Percentiles rank a stretch among this genome's conserved stretches.
phyloP scores from a whole-genome alignment of 2,329 filamentous ascomycete species.

The Clonostachys chloroleuca region DNA sequence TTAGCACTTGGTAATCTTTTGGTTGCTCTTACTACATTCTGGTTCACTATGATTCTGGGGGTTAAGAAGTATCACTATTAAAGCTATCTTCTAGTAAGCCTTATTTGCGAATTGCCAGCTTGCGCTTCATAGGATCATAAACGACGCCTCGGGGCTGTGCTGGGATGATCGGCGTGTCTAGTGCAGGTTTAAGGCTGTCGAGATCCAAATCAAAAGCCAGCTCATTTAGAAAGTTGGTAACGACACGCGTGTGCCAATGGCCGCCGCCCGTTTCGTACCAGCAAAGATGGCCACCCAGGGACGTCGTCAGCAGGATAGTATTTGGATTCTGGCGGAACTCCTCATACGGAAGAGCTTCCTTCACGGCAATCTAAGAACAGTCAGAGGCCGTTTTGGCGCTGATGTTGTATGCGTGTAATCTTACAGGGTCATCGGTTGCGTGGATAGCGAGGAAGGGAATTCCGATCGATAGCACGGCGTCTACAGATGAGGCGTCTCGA shows the following conservation, averaged over 20 bases:
- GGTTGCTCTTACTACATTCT: too few relatives aligned
- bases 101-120: constrained; percentile 30
- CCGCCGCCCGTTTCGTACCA: constrained; percentile 85
- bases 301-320: constrained; percentile 79
- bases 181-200: constrained; percentile 34
- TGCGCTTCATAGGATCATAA: constrained; percentile 68
- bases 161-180: constrained; percentile 6
- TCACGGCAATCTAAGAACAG: constrained; percentile 62
- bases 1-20: too few relatives aligned
- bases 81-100: too few relatives aligned
- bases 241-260: constrained; percentile 84
- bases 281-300: constrained; percentile 82
- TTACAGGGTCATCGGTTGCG: constrained; percentile 83
- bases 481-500: constrained; percentile 81
- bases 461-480: constrained; percentile 71
- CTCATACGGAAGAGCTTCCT: constrained; percentile 73
- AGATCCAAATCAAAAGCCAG: constrained; percentile 61
- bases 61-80: too few relatives aligned
- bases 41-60: too few relatives aligned
- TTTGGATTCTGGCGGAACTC: constrained; percentile 85
- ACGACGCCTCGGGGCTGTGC: background rate
- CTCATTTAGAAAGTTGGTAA: constrained; percentile 47
- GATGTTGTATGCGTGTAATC: constrained; percentile 13
- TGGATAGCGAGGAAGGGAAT: constrained; percentile 84
- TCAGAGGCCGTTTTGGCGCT: rapidly evolving